Conservation (phyloP, 2,329 filamentous ascomycete species). For the Trichothecium sympodiale region DNA sequence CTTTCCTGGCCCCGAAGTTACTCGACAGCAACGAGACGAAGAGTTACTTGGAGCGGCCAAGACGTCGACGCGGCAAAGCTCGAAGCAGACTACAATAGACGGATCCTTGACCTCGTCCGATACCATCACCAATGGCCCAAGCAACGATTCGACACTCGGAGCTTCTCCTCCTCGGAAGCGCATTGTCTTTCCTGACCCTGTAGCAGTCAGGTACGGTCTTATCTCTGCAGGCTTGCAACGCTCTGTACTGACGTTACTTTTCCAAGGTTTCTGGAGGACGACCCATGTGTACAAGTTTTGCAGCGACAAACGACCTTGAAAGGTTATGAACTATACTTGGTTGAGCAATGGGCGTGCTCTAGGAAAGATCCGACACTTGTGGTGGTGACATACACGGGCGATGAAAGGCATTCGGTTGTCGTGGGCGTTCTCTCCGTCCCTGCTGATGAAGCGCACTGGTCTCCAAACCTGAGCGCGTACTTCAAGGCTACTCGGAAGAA, state of each 20-base stretch:
- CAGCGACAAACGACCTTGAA: constrained; percentile 58
- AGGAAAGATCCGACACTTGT: constrained; percentile 81
- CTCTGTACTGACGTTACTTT: background rate
- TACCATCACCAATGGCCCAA: background rate
- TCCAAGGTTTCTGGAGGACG: constrained; percentile 70
- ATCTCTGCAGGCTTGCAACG: background rate
- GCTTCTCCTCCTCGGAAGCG: constrained; percentile 25
- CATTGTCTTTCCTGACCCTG: constrained; percentile 47
- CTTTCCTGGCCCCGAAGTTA: constrained; percentile 16
- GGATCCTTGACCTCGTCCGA: constrained; percentile 10
- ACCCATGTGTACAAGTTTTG: constrained; percentile 63
- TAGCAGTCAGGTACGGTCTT: constrained; percentile 38
- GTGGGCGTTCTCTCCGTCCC: constrained; percentile 77
- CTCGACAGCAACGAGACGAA: constrained; percentile 14
- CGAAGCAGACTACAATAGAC: constrained; percentile 12
- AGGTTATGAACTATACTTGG: constrained; percentile 87
- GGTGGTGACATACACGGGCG: constrained; percentile 87
- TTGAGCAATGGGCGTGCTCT: constrained; percentile 97
- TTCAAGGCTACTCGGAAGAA: constrained; percentile 79
- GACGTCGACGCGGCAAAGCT: constrained; percentile 10
- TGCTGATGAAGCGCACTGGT: constrained; percentile 70
- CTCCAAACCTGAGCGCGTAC: constrained; percentile 66
- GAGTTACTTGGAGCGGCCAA: constrained; percentile 11
- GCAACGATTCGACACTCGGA: constrained; percentile 6
- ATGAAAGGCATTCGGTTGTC: constrained; percentile 64